Evolutionary conservation across 768 basidiomycete genomes (phyloP).

Genomic region (Boletus subparvulus): DNA sequence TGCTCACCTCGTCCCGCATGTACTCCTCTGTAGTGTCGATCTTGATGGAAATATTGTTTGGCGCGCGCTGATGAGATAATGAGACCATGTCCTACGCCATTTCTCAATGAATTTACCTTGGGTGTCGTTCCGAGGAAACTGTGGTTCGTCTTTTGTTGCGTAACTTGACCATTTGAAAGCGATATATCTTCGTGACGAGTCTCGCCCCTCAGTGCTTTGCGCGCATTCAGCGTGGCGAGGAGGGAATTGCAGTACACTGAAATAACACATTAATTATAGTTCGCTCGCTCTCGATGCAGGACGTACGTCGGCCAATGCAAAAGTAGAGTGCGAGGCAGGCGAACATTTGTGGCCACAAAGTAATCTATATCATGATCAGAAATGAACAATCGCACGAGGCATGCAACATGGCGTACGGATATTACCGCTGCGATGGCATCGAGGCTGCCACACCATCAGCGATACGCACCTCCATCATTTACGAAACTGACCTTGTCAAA

Average conservation of each 20-base stretch:
- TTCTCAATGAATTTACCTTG: background rate
- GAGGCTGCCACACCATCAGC: constrained; percentile 30
- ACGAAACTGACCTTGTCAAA: constrained; percentile 29
- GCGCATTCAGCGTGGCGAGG: constrained; percentile 57
- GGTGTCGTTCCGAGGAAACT: background rate
- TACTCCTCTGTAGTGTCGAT: constrained; percentile 61
- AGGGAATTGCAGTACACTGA: constrained; percentile 63
- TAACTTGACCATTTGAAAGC: background rate
- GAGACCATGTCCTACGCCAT: background rate
- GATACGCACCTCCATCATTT: background rate
- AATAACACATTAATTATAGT: background rate
- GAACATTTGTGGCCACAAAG: constrained; percentile 46
- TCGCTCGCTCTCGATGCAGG: background rate
- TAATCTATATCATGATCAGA: constrained; percentile 37
- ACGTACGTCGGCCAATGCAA: constrained; percentile 56
- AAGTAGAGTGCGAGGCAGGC: constrained; percentile 62
- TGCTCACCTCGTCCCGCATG: constrained; percentile 38
- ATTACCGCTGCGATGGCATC: constrained; percentile 57
- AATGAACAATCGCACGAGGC: background rate
- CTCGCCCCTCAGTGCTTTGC: constrained; percentile 42
- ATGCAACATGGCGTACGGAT: constrained; percentile 33
- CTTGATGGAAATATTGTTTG: constrained; percentile 60
- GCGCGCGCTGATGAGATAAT: constrained; percentile 15
- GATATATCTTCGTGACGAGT: constrained; percentile 5
- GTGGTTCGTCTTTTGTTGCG: constrained; percentile 4